These are phyloP conservation scores for Pleurotus citrinopileatus DNA, from an alignment of 768 basidiomycete genomes.

Conservation along the genomic window DNA sequence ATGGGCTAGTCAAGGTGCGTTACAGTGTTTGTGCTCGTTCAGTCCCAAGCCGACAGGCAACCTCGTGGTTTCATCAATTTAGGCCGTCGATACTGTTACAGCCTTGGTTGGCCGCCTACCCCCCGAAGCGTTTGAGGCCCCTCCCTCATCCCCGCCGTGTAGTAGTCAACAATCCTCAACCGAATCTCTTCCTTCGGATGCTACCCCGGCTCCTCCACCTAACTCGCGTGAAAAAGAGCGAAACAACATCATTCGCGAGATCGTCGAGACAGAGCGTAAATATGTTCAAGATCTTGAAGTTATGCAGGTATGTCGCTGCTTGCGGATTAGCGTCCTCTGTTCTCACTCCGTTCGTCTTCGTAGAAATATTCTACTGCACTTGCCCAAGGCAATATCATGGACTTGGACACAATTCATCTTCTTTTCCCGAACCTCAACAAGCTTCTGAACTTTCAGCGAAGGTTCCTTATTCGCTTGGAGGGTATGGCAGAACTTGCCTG, in stretches of 20 bases:
- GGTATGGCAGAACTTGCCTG: constrained; percentile 80
- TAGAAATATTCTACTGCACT: constrained; percentile 90
- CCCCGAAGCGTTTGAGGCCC: constrained; percentile 60
- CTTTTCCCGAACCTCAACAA: constrained; percentile 95
- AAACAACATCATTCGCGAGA: constrained; percentile 80
- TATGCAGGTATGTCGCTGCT: constrained; percentile 71
- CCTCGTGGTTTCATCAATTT: background rate
- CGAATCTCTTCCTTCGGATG: constrained; percentile 52
- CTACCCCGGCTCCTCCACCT: constrained; percentile 34
- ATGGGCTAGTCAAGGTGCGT: constrained; percentile 91
- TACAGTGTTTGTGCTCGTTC: background rate
- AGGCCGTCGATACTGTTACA: constrained; percentile 91
- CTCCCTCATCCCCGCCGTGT: constrained; percentile 55
- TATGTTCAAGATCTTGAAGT: constrained; percentile 96
- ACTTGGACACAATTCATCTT: constrained; percentile 93
- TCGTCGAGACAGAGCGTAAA: constrained; percentile 93
- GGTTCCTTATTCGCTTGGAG: constrained; percentile 88
- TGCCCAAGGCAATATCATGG: constrained; percentile 78
- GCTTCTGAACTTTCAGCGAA: constrained; percentile 93
- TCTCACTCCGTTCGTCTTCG: constrained; percentile 17
- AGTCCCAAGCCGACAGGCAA: background rate
- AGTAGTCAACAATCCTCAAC: constrained; percentile 55
- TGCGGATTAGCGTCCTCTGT: constrained; percentile 6
- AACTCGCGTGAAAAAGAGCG: constrained; percentile 66
- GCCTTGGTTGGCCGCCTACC: constrained; percentile 80